Evolutionary conservation across 2,329 filamentous ascomycete genomes (phyloP).

Genomic region (Aureobasidium pullulans): DNA sequence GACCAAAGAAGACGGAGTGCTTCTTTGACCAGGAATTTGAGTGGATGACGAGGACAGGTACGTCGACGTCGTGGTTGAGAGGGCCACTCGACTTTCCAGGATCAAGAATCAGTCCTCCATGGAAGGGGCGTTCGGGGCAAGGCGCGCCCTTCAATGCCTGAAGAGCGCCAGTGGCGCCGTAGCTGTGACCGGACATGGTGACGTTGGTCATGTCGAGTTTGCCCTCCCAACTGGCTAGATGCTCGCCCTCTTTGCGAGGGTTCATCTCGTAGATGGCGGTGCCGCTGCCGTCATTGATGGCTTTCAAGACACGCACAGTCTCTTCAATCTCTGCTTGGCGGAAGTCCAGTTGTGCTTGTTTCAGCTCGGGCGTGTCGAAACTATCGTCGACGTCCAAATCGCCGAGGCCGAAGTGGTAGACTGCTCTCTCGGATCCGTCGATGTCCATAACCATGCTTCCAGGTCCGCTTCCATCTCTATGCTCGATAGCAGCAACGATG

Average conservation of each 20-base stretch:
- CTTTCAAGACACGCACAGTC: conserved; percentile 34
- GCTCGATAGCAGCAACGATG: conserved; percentile 40
- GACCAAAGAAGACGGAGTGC: conserved; percentile 52
- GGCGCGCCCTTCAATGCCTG: conserved; percentile 50
- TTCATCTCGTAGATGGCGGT: conserved; percentile 35
- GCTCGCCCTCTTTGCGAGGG: conserved; percentile 40
- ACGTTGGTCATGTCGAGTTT: conserved; percentile 50
- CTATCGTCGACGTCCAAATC: conserved; percentile 17
- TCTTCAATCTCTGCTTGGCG: conserved; percentile 40
- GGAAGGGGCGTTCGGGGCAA: conserved; percentile 38
- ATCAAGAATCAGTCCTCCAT: conserved; percentile 56
- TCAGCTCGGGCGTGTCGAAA: conserved; percentile 28
- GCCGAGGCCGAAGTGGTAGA: background rate
- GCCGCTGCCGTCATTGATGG: conserved; percentile 33
- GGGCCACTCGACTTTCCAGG: conserved; percentile 58
- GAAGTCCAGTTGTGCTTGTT: conserved; percentile 36
- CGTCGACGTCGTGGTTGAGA: conserved; percentile 51
- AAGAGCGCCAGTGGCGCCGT: conserved; percentile 57
- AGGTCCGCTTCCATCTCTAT: conserved; percentile 40
- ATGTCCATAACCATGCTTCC: conserved; percentile 34
- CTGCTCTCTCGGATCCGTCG: conserved; percentile 23
- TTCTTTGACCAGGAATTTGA: conserved; percentile 57
- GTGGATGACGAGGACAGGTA: conserved; percentile 56
- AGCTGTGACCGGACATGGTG: conserved; percentile 56
- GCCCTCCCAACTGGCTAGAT: conserved; percentile 44